These are phyloP conservation scores for Sphaerulina populicola DNA, from an alignment of 2,329 filamentous ascomycete species.

Conservation along the genomic window DNA sequence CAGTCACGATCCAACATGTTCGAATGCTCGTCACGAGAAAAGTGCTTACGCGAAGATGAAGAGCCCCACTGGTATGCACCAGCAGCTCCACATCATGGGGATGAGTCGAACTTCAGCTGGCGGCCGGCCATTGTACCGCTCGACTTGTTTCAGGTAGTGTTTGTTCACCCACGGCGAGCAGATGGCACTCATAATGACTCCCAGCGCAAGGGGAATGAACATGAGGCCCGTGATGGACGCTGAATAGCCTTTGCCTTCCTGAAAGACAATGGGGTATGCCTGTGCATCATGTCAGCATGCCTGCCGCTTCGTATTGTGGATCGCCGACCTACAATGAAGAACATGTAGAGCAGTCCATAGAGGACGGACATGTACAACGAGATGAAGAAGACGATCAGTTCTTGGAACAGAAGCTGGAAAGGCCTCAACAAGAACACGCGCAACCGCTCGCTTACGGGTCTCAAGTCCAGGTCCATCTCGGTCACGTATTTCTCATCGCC, in stretches of 20 bases:
- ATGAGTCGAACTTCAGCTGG: slow-evolving; percentile 71
- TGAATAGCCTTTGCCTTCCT: slow-evolving; percentile 69
- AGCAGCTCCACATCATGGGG: slow-evolving; percentile 53
- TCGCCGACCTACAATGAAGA: slow-evolving; percentile 51
- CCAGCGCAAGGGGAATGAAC: slow-evolving; percentile 28
- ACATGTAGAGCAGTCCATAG: slow-evolving; percentile 41
- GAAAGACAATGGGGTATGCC: slow-evolving; percentile 54
- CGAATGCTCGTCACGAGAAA: too few species aligned
- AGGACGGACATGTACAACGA: slow-evolving; percentile 56
- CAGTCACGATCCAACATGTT: too few species aligned
- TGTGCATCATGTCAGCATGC: background rate
- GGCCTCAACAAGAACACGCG: slow-evolving; percentile 69
- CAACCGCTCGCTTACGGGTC: slow-evolving; percentile 60
- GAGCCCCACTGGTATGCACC: slow-evolving; percentile 55
- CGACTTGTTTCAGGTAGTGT: slow-evolving; percentile 61
- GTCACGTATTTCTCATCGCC: slow-evolving; percentile 63
- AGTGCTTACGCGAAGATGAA: slow-evolving; percentile 51
- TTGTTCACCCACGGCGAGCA: slow-evolving; percentile 61
- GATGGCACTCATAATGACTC: slow-evolving; percentile 24
- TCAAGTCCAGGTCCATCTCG: slow-evolving; percentile 68
- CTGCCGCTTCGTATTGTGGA: background rate
- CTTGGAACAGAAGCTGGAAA: slow-evolving; percentile 74
- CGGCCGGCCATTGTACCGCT: slow-evolving; percentile 60
- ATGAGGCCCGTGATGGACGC: slow-evolving; percentile 72
- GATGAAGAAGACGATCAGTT: slow-evolving; percentile 78